Base-by-base conservation (phyloP, 164 flowering plant genomes). In the Stephania japonica region DNA sequence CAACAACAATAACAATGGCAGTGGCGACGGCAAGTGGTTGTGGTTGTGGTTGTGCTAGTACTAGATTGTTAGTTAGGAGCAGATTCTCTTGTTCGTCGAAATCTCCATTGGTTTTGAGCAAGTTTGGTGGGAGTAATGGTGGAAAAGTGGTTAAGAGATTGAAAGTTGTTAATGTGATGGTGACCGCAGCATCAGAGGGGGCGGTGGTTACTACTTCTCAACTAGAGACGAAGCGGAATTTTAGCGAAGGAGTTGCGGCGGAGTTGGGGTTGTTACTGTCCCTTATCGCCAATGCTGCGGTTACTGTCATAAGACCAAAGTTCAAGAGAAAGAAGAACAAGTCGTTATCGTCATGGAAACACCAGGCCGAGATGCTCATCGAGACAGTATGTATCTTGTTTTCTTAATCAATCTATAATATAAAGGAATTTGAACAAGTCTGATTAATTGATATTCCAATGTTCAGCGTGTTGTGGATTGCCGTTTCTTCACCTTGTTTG, bases 401-500 rank as follows among this genome's bases (percentile, higher is more conserved):
- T 7, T 47, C 5, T 50, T 32, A 4, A 32, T 32, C 26, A 66
- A 7, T n/a, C n/a, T n/a, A n/a, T n/a, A n/a, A n/a, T n/a, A n/a
- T n/a, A n/a, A n/a, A n/a, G n/a, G n/a, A n/a, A 64, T 16, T 53
- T 61, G 53, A 5, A 26, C 9, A 6, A 44, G 14, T 44, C 50
- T 44, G 12, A 8, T 44, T 44, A 13, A 53, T 59, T 49, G n/a
- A 6, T 11, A 6, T 3, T 23, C 16, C 10, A 11, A n/a, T 11
- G 67, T 5, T 27, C 93, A 94, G 98, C 87, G 50, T 12, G 75
- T 94, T 41, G 19, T 91, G 14, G 89, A 90, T 71, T 91, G 92
- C 63, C 84, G 98, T 70, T 92, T 94, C 84, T 90, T 91, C 56
- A 80, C 97, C 5, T 68, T 91, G 74, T 73, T 92, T 32, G 94